Evolutionary conservation across 1,284 basidiomycete genomes (phyloP).

Genomic region (Ceratobasidium papillatum): DNA sequence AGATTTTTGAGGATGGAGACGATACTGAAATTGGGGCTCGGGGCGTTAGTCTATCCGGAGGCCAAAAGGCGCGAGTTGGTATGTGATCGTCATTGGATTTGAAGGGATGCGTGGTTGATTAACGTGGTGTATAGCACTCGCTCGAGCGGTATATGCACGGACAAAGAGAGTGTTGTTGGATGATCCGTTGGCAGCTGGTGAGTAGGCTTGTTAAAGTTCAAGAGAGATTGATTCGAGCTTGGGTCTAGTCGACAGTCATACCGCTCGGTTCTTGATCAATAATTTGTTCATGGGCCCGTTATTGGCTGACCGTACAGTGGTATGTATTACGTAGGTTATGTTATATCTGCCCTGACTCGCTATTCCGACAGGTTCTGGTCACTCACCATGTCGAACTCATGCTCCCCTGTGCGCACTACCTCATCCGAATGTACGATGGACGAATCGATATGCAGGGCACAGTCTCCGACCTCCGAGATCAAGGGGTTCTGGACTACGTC

Average conservation of each 20-base stretch:
- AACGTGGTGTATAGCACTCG: constrained; percentile 57
- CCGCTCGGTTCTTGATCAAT: constrained; percentile 72
- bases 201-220: not conserved
- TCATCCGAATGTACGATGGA: constrained; percentile 78
- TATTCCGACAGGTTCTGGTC: constrained; percentile 62
- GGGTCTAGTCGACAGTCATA: constrained; percentile 66
- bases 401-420: constrained; percentile 71
- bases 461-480: constrained; percentile 64
- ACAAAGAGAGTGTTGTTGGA: constrained; percentile 74
- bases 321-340: constrained; percentile 48
- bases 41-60: constrained; percentile 69
- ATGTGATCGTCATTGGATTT: not conserved
- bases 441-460: constrained; percentile 74
- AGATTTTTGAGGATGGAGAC: constrained; percentile 79
- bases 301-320: constrained; percentile 71
- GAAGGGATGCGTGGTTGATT: not conserved
- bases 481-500: constrained; percentile 65
- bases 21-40: constrained; percentile 64
- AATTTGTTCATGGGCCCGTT: constrained; percentile 70
- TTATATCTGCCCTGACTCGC: not conserved
- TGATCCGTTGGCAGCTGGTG: constrained; percentile 63
- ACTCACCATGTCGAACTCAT: constrained; percentile 81
- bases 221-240: not conserved
- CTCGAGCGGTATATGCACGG: constrained; percentile 71
- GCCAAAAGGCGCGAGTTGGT: constrained; percentile 61